Evolutionary conservation across 257 asterid species (phyloP), one percentile per base, ranked within the genome.

Genomic region (Jacaranda mimosifolia): DNA sequence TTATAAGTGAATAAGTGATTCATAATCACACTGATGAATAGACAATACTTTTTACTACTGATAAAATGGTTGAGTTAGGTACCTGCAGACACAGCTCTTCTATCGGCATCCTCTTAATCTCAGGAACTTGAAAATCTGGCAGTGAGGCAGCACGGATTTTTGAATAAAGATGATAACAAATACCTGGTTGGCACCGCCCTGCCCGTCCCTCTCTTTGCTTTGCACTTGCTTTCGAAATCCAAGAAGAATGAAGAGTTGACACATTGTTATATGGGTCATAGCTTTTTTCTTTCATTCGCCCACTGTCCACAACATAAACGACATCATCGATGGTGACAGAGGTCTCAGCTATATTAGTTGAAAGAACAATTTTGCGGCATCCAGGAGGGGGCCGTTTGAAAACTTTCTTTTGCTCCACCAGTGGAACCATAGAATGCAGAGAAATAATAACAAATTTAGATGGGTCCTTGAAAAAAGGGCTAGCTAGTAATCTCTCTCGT

Each of bases 151-250:
- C 91, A 67, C 96, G 88, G 26, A 79, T 72, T 76, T 89, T 91
- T 3, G 99, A 91, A 87, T 80, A 95, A 78, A 95, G 97, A 86
- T 86, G 99, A 86, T 95, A 95, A 76, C 99, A 95, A 35, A 88
- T 80, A 52, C 99, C 99, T 6, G 98, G 88, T 65, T 88, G 99
- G 86, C 99, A 95, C 63, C 99, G 84, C 70, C 99, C 99, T 3
- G 99, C 97, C 38, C 99, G 98, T 7, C 99, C 99, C 85, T 92
- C 94, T 70, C 99, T 83, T 77, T 95, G 99, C 86, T 86, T 95
- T 5, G 93, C 96, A 79, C 92, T 95, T 53, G 99, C 99, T 88
- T 90, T 95, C 9, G 99, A 95, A 82, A 93, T 70, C 99, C 99
- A 95, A 73, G 97, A 89, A 72, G 98, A 89, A 46, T 89, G 94